Percentiles rank a stretch among this genome's conserved stretches.
Evolutionary conservation across 73 alveolate genomes (phyloP).

Genomic region (Breviolum minutum): DNA sequence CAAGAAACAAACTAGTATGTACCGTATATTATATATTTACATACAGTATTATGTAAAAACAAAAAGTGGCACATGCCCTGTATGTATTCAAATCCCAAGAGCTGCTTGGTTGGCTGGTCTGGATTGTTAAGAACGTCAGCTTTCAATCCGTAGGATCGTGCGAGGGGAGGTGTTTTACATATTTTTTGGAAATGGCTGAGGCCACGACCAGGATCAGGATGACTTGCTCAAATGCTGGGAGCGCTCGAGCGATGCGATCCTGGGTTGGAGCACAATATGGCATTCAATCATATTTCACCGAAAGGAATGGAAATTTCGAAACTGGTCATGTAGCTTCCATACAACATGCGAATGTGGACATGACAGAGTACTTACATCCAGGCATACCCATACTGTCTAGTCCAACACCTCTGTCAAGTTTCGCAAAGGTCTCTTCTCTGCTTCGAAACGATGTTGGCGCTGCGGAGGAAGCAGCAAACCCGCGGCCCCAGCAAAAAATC

Average conservation of each 20-base stretch:
- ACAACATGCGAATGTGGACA: not conserved
- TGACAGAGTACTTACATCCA: not conserved
- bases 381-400: not conserved
- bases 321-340: not conserved
- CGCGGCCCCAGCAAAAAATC: constrained; percentile 69
- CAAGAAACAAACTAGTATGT: not conserved
- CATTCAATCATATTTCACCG: not conserved
- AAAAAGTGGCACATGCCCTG: too few relatives aligned
- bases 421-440: constrained; percentile 31
- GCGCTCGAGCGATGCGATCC: constrained; percentile 30
- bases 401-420: not conserved
- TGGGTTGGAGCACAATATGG: not conserved
- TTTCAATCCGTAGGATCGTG: too few relatives aligned
- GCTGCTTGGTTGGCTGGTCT: too few relatives aligned
- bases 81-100: too few relatives aligned
- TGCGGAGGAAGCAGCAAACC: constrained; percentile 73
- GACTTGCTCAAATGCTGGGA: constrained; percentile 29
- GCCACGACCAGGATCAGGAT: constrained; percentile 14
- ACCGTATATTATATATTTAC: too few relatives aligned
- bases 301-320: too few relatives aligned
- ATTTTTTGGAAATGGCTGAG: not conserved
- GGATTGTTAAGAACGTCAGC: too few relatives aligned
- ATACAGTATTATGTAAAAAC: too few relatives aligned
- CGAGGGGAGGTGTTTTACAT: too few relatives aligned
- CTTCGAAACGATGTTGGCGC: constrained; percentile 1